Evolutionary conservation across 1,284 basidiomycete genomes (phyloP), one percentile per base, ranked within the genome.

Genomic region (Heterobasidion irregulare): DNA sequence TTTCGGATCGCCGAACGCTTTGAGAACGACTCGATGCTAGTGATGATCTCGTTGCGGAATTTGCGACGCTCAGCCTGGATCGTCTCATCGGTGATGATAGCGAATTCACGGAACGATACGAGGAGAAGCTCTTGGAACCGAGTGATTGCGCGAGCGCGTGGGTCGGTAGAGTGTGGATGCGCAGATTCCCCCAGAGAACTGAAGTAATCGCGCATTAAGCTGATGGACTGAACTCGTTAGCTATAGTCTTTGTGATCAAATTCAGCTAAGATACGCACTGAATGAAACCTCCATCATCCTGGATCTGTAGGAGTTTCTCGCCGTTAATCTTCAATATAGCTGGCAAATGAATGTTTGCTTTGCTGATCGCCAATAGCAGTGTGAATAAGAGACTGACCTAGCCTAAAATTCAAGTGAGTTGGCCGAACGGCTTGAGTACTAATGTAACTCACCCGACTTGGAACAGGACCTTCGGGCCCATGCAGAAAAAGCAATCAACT

Each of bases 321-420:
- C 95, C 95, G 62, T 99, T 99, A 71, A 99, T 97, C 73, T 99
- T 99, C 55, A 99, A 81, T 52, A 99, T 97, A 13, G 97, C 97
- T 86, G 55, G 57, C 13, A 12, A 34, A 52, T 36, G 43, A 13
- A 52, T 65, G 38, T 63, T 58, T 52, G 36, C 54, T 26, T 26
- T 10, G 47, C 15, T 45, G 8, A 38, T 7, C 12, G 36, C 2
- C 36, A 15, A 43, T 32, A 16, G 47, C 43, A 47, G n/a, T 50
- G 26, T 9, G 15, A 15, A 33, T 8, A 26, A 6, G n/a, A 9
- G 48, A 75, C 76, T 43, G 43, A 61, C 57, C 60, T 47, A 58
- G 52, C 36, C 59, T 61, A 35, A 41, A 16, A 48, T 50, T 32
- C 13, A 32, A 8, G 2, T 60, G 10, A 61, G 50, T 15, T 13